phyloP scores from a whole-genome alignment of 495 filamentous ascomycete genomes.

The Aspergillus ostianus region DNA sequence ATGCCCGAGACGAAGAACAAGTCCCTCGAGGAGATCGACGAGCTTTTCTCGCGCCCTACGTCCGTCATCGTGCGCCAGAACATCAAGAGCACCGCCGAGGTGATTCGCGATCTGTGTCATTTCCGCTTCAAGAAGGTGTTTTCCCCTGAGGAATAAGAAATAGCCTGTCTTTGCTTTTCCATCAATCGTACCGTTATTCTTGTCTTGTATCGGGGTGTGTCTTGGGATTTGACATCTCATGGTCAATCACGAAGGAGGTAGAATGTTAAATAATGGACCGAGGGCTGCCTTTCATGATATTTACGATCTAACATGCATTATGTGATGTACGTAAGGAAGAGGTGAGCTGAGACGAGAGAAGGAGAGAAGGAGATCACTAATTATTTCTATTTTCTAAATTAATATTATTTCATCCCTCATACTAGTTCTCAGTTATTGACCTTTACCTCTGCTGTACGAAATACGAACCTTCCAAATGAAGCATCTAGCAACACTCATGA shows the following conservation, averaged over 20 bases:
- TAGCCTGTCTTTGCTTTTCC: neutral
- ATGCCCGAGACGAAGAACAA: constrained; percentile 65
- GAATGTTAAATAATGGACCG: neutral
- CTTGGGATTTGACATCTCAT: neutral
- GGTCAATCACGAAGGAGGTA: neutral
- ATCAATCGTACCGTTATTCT: no score
- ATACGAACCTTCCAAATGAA: no score
- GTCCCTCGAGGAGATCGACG: constrained; percentile 61
- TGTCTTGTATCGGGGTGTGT: neutral
- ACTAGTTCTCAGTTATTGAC: neutral
- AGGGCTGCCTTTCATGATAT: neutral
- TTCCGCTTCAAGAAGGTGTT: constrained; percentile 38
- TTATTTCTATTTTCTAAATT: neutral
- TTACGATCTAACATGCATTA: constrained; percentile 6
- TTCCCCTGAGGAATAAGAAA: constrained; percentile 24
- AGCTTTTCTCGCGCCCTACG: constrained; percentile 55
- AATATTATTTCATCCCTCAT: neutral
- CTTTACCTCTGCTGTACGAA: no score
- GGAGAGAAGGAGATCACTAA: neutral
- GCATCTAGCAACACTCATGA: no score
- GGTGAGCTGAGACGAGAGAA: neutral
- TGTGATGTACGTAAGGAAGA: neutral
- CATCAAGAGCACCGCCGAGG: constrained; percentile 35
- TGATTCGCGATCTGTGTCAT: constrained; percentile 30
- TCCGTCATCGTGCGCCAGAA: constrained; percentile 54